Percentiles rank a stretch among this genome's conserved stretches.
phyloP scores from a whole-genome alignment of 352 stramenopile species.

The Pythium dissimile region DNA sequence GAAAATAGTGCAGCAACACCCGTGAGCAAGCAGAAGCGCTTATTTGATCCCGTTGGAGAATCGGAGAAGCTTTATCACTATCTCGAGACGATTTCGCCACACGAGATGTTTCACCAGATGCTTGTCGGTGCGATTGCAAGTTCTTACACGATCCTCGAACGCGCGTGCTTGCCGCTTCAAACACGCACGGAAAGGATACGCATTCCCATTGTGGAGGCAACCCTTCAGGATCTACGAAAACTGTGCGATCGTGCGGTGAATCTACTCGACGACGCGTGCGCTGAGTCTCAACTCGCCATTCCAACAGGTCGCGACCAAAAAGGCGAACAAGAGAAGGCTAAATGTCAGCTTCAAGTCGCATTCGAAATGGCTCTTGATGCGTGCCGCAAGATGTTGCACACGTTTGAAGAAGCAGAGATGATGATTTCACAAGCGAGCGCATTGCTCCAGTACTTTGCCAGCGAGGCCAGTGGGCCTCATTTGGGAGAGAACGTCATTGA shows the following conservation, averaged over 20 bases:
- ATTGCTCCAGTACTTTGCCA: slow-evolving; percentile 45
- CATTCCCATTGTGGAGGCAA: slow-evolving; percentile 34
- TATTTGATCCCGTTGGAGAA: slow-evolving; percentile 73
- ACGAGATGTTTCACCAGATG: slow-evolving; percentile 82
- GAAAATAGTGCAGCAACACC: slow-evolving; percentile 43
- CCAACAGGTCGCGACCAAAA: slow-evolving; percentile 33
- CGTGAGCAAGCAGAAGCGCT: slow-evolving; percentile 53
- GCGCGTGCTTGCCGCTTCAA: slow-evolving; percentile 25
- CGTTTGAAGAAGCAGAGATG: slow-evolving; percentile 48
- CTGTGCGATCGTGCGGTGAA: slow-evolving; percentile 46
- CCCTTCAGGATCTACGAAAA: slow-evolving; percentile 32
- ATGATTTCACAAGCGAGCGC: slow-evolving; percentile 48
- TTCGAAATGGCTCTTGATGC: slow-evolving; percentile 81
- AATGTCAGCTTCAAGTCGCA: slow-evolving; percentile 57
- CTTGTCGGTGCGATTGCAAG: slow-evolving; percentile 56
- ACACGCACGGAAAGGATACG: slow-evolving; percentile 8
- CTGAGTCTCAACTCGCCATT: slow-evolving; percentile 62
- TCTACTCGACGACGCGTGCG: slow-evolving; percentile 58
- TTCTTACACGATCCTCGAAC: slow-evolving; percentile 54
- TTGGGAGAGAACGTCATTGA: not conserved
- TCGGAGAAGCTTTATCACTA: slow-evolving; percentile 83
- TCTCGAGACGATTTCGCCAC: slow-evolving; percentile 71
- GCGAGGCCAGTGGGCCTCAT: not conserved
- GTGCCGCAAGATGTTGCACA: slow-evolving; percentile 56
- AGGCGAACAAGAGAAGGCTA: slow-evolving; percentile 36